phyloP scores from a whole-genome alignment of 78 protist species.

The Dictyostelium capitatum region DNA sequence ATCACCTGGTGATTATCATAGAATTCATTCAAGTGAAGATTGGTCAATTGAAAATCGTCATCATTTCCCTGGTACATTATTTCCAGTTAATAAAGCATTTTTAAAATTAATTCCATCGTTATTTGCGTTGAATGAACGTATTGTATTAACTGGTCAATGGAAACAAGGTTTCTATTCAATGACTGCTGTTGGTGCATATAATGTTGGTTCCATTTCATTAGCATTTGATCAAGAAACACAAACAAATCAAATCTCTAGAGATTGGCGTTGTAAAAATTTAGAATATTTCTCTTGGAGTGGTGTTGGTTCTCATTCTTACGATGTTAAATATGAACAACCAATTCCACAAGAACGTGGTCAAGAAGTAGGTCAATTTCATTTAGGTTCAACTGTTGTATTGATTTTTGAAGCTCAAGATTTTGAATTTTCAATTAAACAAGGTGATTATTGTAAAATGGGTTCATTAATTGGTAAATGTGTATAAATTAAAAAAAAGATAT shows the following conservation, averaged over 20 bases:
- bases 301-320: slow-evolving; percentile 76
- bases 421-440: slow-evolving; percentile 77
- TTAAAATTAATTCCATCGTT: slow-evolving; percentile 73
- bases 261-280: slow-evolving; percentile 64
- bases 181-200: slow-evolving; percentile 91
- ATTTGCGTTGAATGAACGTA: slow-evolving; percentile 91
- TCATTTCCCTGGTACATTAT: slow-evolving; percentile 70
- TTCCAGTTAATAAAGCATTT: slow-evolving; percentile 81
- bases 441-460: slow-evolving; percentile 84
- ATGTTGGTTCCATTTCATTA: slow-evolving; percentile 90
- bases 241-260: slow-evolving; percentile 63
- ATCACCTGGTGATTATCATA: slow-evolving; percentile 93
- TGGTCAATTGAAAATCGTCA: slow-evolving; percentile 37
- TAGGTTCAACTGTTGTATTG: slow-evolving; percentile 89
- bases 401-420: slow-evolving; percentile 83
- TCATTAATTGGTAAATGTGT: slow-evolving; percentile 56
- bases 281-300: slow-evolving; percentile 78
- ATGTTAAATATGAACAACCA: slow-evolving; percentile 32
- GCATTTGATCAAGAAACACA: slow-evolving; percentile 53
- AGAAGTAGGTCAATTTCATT: slow-evolving; percentile 87
- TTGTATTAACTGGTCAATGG: slow-evolving; percentile 86
- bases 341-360: slow-evolving; percentile 74
- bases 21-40: slow-evolving; percentile 89
- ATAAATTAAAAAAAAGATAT: not conserved
- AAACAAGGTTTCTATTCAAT: slow-evolving; percentile 80